phyloP scores from a whole-genome alignment of 306 rosid genomes.

The Cicer yamashitae region DNA sequence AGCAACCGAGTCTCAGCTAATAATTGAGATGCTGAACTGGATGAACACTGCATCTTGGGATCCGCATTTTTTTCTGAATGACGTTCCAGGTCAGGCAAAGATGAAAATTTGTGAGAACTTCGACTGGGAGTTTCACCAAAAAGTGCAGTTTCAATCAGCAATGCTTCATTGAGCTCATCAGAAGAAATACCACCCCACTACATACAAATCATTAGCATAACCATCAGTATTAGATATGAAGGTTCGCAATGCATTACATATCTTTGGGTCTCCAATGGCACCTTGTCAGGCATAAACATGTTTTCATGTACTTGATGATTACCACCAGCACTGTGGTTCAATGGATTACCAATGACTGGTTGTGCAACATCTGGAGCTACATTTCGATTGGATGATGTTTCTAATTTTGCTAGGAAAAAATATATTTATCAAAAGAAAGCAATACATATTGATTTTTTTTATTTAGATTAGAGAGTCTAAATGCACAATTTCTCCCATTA shows the following conservation, averaged over 20 bases:
- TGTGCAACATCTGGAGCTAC: conserved; percentile 47
- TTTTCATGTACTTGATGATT: conserved; percentile 45
- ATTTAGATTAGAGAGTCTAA: conserved; percentile 30
- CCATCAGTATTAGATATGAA: conserved; percentile 1
- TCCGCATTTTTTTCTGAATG: conserved; percentile 45
- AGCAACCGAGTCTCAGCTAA: conserved; percentile 50
- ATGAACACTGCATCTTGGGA: conserved; percentile 41
- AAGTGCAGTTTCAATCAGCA: conserved; percentile 68
- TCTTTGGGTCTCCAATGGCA: conserved; percentile 37
- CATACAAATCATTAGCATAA: conserved; percentile 44
- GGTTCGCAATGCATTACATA: conserved; percentile 17
- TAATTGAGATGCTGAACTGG: conserved; percentile 46
- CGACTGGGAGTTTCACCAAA: conserved; percentile 52
- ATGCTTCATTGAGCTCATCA: conserved; percentile 75
- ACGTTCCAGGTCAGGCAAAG: conserved; percentile 50
- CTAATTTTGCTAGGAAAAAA: conserved; percentile 48
- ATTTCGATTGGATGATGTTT: conserved; percentile 52
- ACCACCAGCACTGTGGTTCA: conserved; percentile 37
- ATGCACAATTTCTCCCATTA: conserved; percentile 28
- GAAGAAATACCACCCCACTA: conserved; percentile 78
- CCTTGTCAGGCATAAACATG: conserved; percentile 53
- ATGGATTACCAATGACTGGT: conserved; percentile 37
- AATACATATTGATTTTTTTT: conserved; percentile 3
- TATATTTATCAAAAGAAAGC: conserved; percentile 45
- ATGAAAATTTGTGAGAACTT: conserved; percentile 40